Evolutionary conservation across 306 rosid genomes (phyloP).

Genomic region (Prinsepia uniflora): DNA sequence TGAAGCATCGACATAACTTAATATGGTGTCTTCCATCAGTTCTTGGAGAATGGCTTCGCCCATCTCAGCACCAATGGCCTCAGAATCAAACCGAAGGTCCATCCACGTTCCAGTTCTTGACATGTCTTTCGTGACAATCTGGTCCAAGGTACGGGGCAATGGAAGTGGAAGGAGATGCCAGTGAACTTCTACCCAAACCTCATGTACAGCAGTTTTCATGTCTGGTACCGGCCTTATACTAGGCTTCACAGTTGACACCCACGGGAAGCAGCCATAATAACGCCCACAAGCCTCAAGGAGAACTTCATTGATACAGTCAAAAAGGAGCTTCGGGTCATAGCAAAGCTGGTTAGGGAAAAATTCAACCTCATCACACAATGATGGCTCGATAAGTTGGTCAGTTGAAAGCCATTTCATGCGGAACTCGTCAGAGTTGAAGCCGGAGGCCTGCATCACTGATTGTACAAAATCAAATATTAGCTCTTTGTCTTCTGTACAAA

Average conservation of each 20-base stretch:
- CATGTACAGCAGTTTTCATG: constrained; percentile 37
- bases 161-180: constrained; percentile 73
- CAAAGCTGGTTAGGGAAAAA: constrained; percentile 51
- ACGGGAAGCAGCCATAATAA: constrained; percentile 53
- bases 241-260: constrained; percentile 48
- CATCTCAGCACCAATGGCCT: constrained; percentile 58
- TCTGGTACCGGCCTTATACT: constrained; percentile 42
- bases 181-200: constrained; percentile 62
- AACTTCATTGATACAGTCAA: constrained; percentile 65
- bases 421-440: constrained; percentile 56
- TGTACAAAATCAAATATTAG: constrained; percentile 54
- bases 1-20: constrained; percentile 33
- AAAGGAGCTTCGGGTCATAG: constrained; percentile 58
- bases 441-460: constrained; percentile 58
- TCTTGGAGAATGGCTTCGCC: constrained; percentile 74
- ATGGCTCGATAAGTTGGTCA: constrained; percentile 64
- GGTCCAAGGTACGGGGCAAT: constrained; percentile 69
- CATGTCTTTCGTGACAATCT: constrained; percentile 79
- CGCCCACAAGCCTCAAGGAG: constrained; percentile 56
- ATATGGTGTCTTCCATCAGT: constrained; percentile 62
- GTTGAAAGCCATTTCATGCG: constrained; percentile 59
- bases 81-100: constrained; percentile 65
- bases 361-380: constrained; percentile 52
- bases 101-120: constrained; percentile 61
- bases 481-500: constrained; percentile 46